These are phyloP conservation scores for Umbelopsis ramanniana DNA, from an alignment of 192 early-diverging fungal species.

Conservation along the genomic window DNA sequence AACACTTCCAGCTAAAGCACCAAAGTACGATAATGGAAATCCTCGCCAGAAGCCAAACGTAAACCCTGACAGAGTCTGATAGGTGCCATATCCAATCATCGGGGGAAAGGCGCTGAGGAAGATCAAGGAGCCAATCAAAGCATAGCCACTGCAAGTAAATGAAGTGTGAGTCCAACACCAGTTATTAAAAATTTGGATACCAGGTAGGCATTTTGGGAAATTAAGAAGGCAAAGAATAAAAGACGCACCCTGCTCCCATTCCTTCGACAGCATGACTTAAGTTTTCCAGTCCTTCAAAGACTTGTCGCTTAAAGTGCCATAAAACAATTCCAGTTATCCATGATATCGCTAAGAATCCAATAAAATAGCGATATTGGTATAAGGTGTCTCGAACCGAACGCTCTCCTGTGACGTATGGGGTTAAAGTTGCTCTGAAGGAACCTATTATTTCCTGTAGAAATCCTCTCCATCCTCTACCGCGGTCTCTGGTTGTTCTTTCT, in stretches of 20 bases:
- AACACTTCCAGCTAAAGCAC: slow-evolving; percentile 57
- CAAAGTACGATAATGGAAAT: slow-evolving; percentile 60
- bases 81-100: slow-evolving; percentile 68
- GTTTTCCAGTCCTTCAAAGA: slow-evolving; percentile 44
- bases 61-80: slow-evolving; percentile 67
- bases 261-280: slow-evolving; percentile 41
- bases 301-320: slow-evolving; percentile 37
- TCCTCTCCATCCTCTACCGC: not conserved
- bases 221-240: not conserved
- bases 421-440: not conserved
- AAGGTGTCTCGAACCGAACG: not conserved
- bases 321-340: slow-evolving; percentile 41
- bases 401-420: slow-evolving; percentile 8
- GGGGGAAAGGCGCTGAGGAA: slow-evolving; percentile 73
- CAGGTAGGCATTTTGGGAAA: too few relatives aligned
- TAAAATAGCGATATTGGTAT: slow-evolving; percentile 10
- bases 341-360: slow-evolving; percentile 34
- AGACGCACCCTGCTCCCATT: slow-evolving; percentile 46
- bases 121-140: slow-evolving; percentile 52
- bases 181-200: not conserved
- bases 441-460: slow-evolving; percentile 8
- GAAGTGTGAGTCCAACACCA: not conserved
- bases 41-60: slow-evolving; percentile 66
- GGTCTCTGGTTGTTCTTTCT: not conserved
- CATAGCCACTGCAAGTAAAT: slow-evolving; percentile 42